Evolutionary conservation across 306 rosid genomes (phyloP).

Genomic region (Castanospermum australe): DNA sequence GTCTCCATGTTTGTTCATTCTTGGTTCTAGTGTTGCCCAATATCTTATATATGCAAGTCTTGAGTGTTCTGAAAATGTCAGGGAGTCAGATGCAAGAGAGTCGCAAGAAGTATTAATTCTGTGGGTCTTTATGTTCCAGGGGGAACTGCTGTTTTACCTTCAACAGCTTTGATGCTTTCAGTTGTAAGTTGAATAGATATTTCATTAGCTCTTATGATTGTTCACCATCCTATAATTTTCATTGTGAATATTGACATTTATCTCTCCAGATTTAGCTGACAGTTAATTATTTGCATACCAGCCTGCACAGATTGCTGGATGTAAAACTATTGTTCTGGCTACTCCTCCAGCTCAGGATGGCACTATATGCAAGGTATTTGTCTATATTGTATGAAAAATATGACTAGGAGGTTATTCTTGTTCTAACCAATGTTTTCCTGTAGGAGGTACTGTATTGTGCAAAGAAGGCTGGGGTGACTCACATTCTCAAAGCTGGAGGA

Average conservation of each 20-base stretch:
- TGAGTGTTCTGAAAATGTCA: constrained; percentile 40
- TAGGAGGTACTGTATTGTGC: constrained; percentile 99
- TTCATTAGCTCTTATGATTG: not conserved
- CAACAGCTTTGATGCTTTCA: constrained; percentile 97
- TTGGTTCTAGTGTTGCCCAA: not conserved
- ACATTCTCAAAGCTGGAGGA: constrained; percentile 98
- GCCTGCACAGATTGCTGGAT: constrained; percentile 99
- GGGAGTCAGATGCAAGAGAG: constrained; percentile 98
- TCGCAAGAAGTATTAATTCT: constrained; percentile 91
- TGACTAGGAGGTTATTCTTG: not conserved
- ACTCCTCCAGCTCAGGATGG: constrained; percentile 91
- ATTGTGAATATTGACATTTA: not conserved
- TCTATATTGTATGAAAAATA: constrained; percentile 19
- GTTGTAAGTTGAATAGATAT: constrained; percentile 64
- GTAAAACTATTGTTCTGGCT: constrained; percentile 88
- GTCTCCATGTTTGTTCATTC: constrained; percentile 4
- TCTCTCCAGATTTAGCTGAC: constrained; percentile 28
- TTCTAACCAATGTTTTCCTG: constrained; percentile 30
- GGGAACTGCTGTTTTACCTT: constrained; percentile 98
- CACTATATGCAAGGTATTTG: constrained; percentile 78
- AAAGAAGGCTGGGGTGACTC: constrained; percentile 96
- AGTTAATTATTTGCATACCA: constrained; percentile 30
- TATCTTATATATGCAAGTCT: constrained; percentile 20
- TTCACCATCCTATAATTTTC: not conserved
- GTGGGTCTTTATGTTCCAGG: constrained; percentile 99